A percentile compares a stretch with the other conserved stretches of the same genome.
Conservation (phyloP, 2,329 filamentous ascomycete genomes). For the Leptoxyphium fumago region DNA sequence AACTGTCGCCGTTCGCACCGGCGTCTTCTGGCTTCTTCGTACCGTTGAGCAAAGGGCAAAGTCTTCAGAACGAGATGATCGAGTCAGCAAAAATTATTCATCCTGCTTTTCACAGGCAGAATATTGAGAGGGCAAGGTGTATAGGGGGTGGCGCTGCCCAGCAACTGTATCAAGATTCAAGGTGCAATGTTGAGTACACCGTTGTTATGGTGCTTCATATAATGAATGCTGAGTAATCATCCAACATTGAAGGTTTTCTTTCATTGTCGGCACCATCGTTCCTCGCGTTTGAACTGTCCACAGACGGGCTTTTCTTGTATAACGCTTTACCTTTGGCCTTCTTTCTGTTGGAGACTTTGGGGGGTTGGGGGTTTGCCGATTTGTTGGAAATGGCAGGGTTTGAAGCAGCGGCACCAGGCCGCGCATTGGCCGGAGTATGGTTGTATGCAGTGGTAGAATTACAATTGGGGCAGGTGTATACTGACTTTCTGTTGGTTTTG, state of each 20-base stretch:
- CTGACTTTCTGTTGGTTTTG: constrained; percentile 97
- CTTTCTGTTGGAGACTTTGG: neutral
- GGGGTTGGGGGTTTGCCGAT: neutral
- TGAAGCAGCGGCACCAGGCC: neutral
- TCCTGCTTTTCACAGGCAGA: too few species aligned
- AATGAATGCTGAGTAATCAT: constrained; percentile 8
- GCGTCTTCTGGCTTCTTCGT: constrained; percentile 33
- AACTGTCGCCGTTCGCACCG: constrained; percentile 16
- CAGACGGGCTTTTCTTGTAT: neutral
- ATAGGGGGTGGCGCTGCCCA: too few species aligned
- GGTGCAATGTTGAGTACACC: neutral
- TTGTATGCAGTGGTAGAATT: neutral
- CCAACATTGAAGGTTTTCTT: neutral
- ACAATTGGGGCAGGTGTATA: constrained; percentile 6
- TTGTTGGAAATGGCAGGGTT: neutral
- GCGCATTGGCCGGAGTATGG: neutral
- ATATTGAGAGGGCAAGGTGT: too few species aligned
- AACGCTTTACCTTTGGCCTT: neutral
- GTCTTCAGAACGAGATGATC: constrained; percentile 33
- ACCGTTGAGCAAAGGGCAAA: constrained; percentile 75
- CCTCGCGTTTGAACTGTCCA: neutral
- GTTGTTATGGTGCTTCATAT: constrained; percentile 5
- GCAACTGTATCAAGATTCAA: neutral
- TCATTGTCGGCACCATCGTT: neutral
- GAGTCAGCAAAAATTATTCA: constrained; percentile 1